phyloP scores from a whole-genome alignment of 1,284 basidiomycete species.

The Moesziomyces aphidis region DNA sequence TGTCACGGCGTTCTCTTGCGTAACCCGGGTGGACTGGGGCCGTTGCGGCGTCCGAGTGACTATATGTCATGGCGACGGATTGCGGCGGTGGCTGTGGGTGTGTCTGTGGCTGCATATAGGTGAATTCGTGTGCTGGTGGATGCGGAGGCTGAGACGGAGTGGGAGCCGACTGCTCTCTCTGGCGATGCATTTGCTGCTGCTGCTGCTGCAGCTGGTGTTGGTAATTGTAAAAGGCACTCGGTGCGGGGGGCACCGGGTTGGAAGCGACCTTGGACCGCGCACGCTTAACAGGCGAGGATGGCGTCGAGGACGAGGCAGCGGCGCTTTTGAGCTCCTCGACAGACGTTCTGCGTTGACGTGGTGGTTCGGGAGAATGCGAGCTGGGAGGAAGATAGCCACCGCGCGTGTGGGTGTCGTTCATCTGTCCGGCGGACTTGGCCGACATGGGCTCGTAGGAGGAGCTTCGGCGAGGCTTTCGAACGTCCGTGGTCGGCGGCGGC shows the following conservation, averaged over 20 bases:
- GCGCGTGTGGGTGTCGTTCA: slow-evolving; percentile 37
- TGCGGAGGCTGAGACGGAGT: slow-evolving; percentile 11
- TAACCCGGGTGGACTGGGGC: slow-evolving; percentile 5
- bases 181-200: slow-evolving; percentile 10
- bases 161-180: slow-evolving; percentile 6
- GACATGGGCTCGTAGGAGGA: slow-evolving; percentile 44
- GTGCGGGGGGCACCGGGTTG: slow-evolving; percentile 33
- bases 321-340: slow-evolving; percentile 22
- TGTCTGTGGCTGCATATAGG: slow-evolving; percentile 4
- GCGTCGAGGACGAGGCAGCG: slow-evolving; percentile 17
- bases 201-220: slow-evolving; percentile 47
- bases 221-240: slow-evolving; percentile 47
- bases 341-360: slow-evolving; percentile 22
- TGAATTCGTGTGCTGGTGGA: slow-evolving; percentile 3
- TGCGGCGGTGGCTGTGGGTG: slow-evolving; percentile 2
- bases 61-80: slow-evolving; percentile 29
- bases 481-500: slow-evolving; percentile 37
- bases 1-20: slow-evolving; percentile 26
- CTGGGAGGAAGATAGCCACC: slow-evolving; percentile 55
- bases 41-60: slow-evolving; percentile 22
- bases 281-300: slow-evolving; percentile 22
- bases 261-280: slow-evolving; percentile 40
- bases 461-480: slow-evolving; percentile 40
- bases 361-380: slow-evolving; percentile 53
- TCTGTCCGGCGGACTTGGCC: slow-evolving; percentile 14